Conservation (phyloP, 2,329 filamentous ascomycete genomes). For the Dothideomycetidae sp. region DNA sequence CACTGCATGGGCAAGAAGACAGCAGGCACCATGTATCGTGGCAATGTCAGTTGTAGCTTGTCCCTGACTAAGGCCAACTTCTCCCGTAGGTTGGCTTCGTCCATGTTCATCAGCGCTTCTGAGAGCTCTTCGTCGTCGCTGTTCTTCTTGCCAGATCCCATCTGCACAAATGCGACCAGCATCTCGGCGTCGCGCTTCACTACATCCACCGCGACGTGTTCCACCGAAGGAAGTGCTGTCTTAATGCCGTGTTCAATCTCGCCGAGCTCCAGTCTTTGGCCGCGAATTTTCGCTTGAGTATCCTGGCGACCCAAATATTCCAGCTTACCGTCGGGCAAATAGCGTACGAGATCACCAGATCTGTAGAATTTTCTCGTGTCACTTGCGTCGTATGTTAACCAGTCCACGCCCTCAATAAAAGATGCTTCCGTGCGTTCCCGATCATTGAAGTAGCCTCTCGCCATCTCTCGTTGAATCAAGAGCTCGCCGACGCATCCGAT, state of each 20-base stretch:
- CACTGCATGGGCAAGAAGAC: background rate
- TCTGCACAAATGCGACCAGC: conserved; percentile 1
- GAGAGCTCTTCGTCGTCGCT: background rate
- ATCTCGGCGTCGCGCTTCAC: background rate
- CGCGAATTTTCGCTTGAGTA: conserved; percentile 82
- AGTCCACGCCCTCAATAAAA: conserved; percentile 20
- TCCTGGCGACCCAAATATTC: conserved; percentile 59
- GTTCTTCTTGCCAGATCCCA: no score
- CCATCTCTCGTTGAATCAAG: conserved; percentile 22
- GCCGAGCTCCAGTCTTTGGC: conserved; percentile 81
- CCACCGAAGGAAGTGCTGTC: background rate
- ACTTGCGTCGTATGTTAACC: conserved; percentile 8
- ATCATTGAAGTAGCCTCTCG: conserved; percentile 28
- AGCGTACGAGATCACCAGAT: conserved; percentile 39
- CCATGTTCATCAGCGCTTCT: background rate
- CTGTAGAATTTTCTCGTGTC: conserved; percentile 1
- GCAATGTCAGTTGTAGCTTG: conserved; percentile 27
- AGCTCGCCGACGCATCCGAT: conserved; percentile 36
- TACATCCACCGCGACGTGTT: background rate
- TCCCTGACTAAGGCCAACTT: no score
- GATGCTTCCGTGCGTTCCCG: conserved; percentile 16
- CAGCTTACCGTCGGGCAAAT: conserved; percentile 59
- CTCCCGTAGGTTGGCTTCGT: no score
- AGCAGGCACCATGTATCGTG: conserved; percentile 1
- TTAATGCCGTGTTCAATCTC: conserved; percentile 53